Evolutionary conservation across 2,329 filamentous ascomycete genomes (phyloP).

Genomic region (Byssothecium circinans): DNA sequence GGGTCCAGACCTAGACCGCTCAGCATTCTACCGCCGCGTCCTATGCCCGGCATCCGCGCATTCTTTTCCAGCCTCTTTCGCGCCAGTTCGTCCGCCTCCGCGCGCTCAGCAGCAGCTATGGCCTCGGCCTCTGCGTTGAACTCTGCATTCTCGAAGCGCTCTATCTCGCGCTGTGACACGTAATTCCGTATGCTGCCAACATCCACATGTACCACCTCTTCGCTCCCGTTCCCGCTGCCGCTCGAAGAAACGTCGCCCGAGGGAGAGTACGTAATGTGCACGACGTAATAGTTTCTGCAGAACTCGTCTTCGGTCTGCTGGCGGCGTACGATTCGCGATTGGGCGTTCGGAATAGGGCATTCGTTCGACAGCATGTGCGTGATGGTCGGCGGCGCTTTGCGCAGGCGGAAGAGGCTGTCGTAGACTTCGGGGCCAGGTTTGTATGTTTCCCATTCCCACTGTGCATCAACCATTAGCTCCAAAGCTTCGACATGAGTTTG

Average conservation of each 20-base stretch:
- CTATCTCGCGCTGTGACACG: slow-evolving; percentile 33
- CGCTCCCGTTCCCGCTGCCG: slow-evolving; percentile 2
- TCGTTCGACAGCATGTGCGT: slow-evolving; percentile 22
- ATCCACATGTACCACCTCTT: slow-evolving; percentile 27
- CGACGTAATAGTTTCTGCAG: slow-evolving; percentile 29
- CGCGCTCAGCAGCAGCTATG: slow-evolving; percentile 20
- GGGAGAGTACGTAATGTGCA: slow-evolving; percentile 19
- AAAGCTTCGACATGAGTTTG: not conserved
- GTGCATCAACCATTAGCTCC: slow-evolving; percentile 1
- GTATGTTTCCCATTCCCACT: slow-evolving; percentile 38
- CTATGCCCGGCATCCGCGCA: slow-evolving; percentile 13
- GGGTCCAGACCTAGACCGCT: slow-evolving; percentile 10
- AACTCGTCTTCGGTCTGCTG: slow-evolving; percentile 27
- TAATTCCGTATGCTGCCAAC: slow-evolving; percentile 32
- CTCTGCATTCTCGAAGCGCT: slow-evolving; percentile 38
- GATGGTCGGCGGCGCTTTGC: slow-evolving; percentile 29
- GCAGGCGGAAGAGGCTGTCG: slow-evolving; percentile 32
- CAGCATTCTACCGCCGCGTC: slow-evolving; percentile 14
- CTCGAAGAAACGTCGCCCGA: slow-evolving; percentile 1
- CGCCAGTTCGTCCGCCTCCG: slow-evolving; percentile 24
- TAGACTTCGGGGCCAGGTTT: slow-evolving; percentile 31
- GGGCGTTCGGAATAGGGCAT: slow-evolving; percentile 33
- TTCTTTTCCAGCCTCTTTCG: slow-evolving; percentile 27
- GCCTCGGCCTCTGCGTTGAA: slow-evolving; percentile 32
- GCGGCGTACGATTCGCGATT: slow-evolving; percentile 33